phyloP scores from a whole-genome alignment of 2,329 filamentous ascomycete genomes.

The Rutstroemia sp. region DNA sequence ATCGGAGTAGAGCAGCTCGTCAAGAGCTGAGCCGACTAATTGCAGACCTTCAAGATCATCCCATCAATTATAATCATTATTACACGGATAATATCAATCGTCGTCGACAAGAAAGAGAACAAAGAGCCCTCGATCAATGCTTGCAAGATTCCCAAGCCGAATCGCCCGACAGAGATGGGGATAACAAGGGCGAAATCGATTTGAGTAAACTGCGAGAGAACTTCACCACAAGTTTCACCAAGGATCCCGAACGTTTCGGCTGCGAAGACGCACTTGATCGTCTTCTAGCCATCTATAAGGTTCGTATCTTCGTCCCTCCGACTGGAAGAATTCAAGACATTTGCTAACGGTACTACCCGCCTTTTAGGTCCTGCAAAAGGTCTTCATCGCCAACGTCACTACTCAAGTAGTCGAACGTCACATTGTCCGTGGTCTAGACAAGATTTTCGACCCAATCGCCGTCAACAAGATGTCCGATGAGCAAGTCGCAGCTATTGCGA shows the following conservation, averaged over 20 bases:
- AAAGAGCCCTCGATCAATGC: not conserved
- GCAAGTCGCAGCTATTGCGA: conserved; percentile 20
- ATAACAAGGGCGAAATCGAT: too few species aligned
- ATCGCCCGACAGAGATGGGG: too few species aligned
- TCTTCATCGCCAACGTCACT: conserved; percentile 30
- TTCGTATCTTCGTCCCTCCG: conserved; percentile 3
- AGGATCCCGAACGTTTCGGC: conserved; percentile 26
- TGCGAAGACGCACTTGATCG: conserved; percentile 28
- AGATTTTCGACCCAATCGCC: conserved; percentile 12
- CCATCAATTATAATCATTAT: conserved; percentile 33
- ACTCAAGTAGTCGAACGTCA: conserved; percentile 26
- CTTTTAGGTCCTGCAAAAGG: conserved; percentile 27
- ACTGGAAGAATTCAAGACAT: not conserved
- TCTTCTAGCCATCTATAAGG: conserved; percentile 30
- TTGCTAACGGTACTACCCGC: not conserved
- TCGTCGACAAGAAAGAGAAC: conserved; percentile 10
- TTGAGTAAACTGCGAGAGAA: not conserved
- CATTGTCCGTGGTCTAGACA: conserved; percentile 12
- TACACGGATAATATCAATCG: conserved; percentile 29
- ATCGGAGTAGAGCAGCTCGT: not conserved
- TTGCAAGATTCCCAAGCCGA: too few species aligned
- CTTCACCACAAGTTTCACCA: conserved; percentile 1
- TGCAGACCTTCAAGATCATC: conserved; percentile 25
- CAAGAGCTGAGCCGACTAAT: conserved; percentile 8
- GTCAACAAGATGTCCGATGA: conserved; percentile 11